Conservation (phyloP, 257 asterid species). For the Linaria vulgaris region DNA sequence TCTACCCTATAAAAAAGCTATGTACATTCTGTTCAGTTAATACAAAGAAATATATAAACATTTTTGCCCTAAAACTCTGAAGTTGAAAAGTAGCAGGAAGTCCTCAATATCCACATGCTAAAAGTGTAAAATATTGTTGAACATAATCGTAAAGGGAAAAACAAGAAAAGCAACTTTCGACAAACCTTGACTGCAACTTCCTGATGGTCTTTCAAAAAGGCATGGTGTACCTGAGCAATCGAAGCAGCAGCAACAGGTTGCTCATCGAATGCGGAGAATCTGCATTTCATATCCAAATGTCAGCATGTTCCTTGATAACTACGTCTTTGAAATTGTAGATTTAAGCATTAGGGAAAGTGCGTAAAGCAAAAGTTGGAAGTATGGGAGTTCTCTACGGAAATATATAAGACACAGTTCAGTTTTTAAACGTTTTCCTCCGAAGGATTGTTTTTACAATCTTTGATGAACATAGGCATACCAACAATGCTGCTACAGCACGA, state of each 20-base stretch:
- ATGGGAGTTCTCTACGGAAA: not conserved
- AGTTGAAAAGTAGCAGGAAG: not conserved
- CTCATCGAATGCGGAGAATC: slow-evolving; percentile 82
- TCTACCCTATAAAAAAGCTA: no score
- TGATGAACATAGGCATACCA: not conserved
- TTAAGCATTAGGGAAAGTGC: not conserved
- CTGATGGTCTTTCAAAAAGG: slow-evolving; percentile 59
- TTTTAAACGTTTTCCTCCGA: not conserved
- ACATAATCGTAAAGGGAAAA: slow-evolving; percentile 21
- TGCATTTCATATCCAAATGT: slow-evolving; percentile 37
- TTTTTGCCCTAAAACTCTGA: no score
- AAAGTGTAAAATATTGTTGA: slow-evolving; percentile 10
- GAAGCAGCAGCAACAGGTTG: slow-evolving; percentile 98
- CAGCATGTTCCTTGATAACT: slow-evolving; percentile 3
- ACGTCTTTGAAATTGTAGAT: slow-evolving; percentile 7
- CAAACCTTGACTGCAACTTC: slow-evolving; percentile 96
- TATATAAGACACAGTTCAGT: not conserved
- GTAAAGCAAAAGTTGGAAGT: not conserved
- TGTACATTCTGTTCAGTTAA: no score
- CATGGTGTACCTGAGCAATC: slow-evolving; percentile 97
- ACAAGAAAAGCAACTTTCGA: slow-evolving; percentile 1
- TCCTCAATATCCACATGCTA: not conserved
- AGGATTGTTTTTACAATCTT: not conserved
- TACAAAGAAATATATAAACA: no score
- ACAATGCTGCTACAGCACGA: not conserved